These are phyloP conservation scores for Geotrichum citri-aurantii DNA, from an alignment of 1,139 yeast species.

Conservation along the genomic window DNA sequence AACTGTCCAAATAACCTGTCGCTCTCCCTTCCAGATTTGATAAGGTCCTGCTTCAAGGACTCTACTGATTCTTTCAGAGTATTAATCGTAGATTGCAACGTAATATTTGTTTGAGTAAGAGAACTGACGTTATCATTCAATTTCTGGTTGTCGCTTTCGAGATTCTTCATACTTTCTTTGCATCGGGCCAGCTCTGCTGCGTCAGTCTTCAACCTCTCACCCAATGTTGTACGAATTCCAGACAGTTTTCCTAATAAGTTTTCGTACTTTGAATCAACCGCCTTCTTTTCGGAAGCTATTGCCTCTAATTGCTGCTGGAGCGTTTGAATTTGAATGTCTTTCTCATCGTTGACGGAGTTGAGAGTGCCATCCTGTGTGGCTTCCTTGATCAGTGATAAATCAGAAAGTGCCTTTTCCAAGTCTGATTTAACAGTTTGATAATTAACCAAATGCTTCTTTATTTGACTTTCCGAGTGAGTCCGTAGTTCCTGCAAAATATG, in stretches of 20 bases:
- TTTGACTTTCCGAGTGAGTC: slow-evolving; percentile 26
- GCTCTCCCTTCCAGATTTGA: slow-evolving; percentile 58
- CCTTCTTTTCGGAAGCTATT: slow-evolving; percentile 54
- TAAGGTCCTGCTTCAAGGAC: slow-evolving; percentile 48
- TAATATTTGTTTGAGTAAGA: background rate
- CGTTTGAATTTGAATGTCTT: slow-evolving; percentile 22
- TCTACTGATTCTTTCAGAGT: slow-evolving; percentile 22
- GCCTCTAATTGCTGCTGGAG: slow-evolving; percentile 39
- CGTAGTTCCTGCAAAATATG: background rate
- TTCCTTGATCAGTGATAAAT: slow-evolving; percentile 11
- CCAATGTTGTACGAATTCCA: slow-evolving; percentile 72
- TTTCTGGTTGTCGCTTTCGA: slow-evolving; percentile 19
- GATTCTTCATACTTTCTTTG: slow-evolving; percentile 29
- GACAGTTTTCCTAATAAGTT: slow-evolving; percentile 67
- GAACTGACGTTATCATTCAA: background rate
- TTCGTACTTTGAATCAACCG: slow-evolving; percentile 66
- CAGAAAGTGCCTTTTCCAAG: slow-evolving; percentile 12
- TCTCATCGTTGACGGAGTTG: slow-evolving; percentile 1
- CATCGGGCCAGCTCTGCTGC: slow-evolving; percentile 33
- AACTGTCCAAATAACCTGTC: slow-evolving; percentile 53
- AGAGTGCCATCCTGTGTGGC: background rate
- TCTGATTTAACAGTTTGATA: slow-evolving; percentile 1
- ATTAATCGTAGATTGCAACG: slow-evolving; percentile 19
- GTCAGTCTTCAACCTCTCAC: slow-evolving; percentile 57
- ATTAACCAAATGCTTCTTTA: background rate